phyloP scores from a whole-genome alignment of 2,329 filamentous ascomycete species.

The Thielaviopsis cerberus region DNA sequence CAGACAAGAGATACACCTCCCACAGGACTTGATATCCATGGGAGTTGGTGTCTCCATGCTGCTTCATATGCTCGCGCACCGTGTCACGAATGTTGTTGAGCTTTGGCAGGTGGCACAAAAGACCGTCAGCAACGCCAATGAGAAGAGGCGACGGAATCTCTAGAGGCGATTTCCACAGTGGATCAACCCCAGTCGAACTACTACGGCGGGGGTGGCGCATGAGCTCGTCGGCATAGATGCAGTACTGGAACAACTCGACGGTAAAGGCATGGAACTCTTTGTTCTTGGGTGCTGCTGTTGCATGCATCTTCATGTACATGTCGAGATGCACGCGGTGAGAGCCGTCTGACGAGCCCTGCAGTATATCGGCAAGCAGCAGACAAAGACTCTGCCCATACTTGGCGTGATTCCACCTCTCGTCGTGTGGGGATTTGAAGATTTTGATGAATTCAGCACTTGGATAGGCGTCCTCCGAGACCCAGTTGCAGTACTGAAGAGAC shows the following conservation, averaged over 20 bases:
- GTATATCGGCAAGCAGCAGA: conserved; percentile 37
- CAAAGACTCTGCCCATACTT: conserved; percentile 46
- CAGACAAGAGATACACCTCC: conserved; percentile 37
- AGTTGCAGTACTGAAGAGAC: conserved; percentile 36
- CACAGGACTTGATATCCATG: background rate
- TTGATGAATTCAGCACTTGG: conserved; percentile 20
- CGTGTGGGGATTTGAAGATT: background rate
- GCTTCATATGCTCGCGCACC: conserved; percentile 49
- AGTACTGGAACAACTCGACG: conserved; percentile 72
- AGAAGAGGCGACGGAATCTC: conserved; percentile 35
- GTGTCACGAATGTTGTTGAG: conserved; percentile 61
- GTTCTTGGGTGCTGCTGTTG: conserved; percentile 40
- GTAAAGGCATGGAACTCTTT: conserved; percentile 44
- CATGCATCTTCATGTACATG: conserved; percentile 56
- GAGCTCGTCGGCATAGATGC: conserved; percentile 48
- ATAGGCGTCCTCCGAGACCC: background rate
- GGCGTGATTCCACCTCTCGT: conserved; percentile 24
- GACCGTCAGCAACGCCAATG: conserved; percentile 63
- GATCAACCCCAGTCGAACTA: conserved; percentile 22
- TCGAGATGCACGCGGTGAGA: conserved; percentile 66
- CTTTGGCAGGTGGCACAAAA: conserved; percentile 61
- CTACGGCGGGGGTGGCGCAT: conserved; percentile 28
- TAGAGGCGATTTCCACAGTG: conserved; percentile 24
- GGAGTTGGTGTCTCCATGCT: background rate
- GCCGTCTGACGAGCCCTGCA: conserved; percentile 38